Evolutionary conservation across 345 rosid species (phyloP), one percentile per base, ranked within the genome.

Genomic region (Salix purpurea): DNA sequence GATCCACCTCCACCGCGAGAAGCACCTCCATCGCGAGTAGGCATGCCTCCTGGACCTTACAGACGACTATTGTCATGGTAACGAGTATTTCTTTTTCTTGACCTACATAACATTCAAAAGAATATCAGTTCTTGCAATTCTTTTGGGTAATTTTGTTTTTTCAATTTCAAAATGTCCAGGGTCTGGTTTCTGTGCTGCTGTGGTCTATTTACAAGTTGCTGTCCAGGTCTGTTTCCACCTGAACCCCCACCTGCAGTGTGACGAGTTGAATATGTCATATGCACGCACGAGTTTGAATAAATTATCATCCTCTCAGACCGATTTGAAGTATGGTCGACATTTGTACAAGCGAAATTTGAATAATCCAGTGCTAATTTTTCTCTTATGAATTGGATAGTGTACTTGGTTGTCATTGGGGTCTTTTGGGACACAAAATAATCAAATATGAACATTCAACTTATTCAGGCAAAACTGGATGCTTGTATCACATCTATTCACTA

Each of bases 171-270:
- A 54, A 54, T 7, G 10, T 19, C 11, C 60, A 54, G 75, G 52
- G 21, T 71, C 36, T 64, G 70, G 65, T 64, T 71, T 23, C 23
- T 65, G 70, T 44, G 68, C 64, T 77, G 72, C 58, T 76, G 71
- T 28, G 73, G 78, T 68, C 58, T 70, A 10, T 64, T 71, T 26
- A 30, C 70, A 32, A 62, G 75, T 18, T 26, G 73, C 42, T 68
- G 74, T 26, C 74, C 74, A 26, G 39, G 16, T 16, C 24, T 12
- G 26, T 69, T 61, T 19, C 73, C 73, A 40, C 67, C 40, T 36
- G 18, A n/a, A 62, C 4, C 70, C 12, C 52, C 75, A 64, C 70
- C 75, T 12, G 74, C 75, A 9, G 32, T 62, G 30, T 48, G 48
- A 64, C 37, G 3, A n/a, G n/a, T 70, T 48, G 12, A 32, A 4